Evolutionary conservation across 2,329 filamentous ascomycete species (phyloP).

Genomic region (Diaporthe sp.): DNA sequence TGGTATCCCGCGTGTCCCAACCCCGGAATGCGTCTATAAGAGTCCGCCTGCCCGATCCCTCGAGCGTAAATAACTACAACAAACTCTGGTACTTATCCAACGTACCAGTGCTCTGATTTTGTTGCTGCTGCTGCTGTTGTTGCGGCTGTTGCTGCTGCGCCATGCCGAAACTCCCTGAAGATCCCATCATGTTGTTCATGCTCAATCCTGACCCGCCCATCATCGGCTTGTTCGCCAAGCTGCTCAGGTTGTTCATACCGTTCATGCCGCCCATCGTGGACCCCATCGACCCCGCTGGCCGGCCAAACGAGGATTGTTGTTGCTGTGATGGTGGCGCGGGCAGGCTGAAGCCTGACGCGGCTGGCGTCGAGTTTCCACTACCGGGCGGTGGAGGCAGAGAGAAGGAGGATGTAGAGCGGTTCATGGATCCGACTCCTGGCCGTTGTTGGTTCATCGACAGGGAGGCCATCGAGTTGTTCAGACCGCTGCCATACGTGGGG

Average conservation of each 20-base stretch:
- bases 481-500: slow-evolving; percentile 51
- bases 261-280: slow-evolving; percentile 42
- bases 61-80: slow-evolving; percentile 55
- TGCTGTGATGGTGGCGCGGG: slow-evolving; percentile 40
- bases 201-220: slow-evolving; percentile 40
- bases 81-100: slow-evolving; percentile 79
- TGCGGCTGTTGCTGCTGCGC: slow-evolving; percentile 39
- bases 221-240: slow-evolving; percentile 44
- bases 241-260: slow-evolving; percentile 45
- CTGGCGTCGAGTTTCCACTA: slow-evolving; percentile 45
- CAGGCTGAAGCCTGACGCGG: slow-evolving; percentile 60
- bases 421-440: slow-evolving; percentile 52
- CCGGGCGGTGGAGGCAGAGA: slow-evolving; percentile 70
- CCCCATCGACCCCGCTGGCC: slow-evolving; percentile 43
- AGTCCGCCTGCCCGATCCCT: no score
- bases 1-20: neutral
- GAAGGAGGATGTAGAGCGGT: slow-evolving; percentile 60
- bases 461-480: slow-evolving; percentile 61
- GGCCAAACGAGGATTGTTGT: slow-evolving; percentile 40
- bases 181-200: slow-evolving; percentile 41
- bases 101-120: slow-evolving; percentile 59
- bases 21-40: slow-evolving; percentile 4
- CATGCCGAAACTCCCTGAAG: slow-evolving; percentile 47
- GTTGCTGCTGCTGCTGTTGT: slow-evolving; percentile 47
- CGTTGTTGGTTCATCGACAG: slow-evolving; percentile 60